Evolutionary conservation across 768 basidiomycete species (phyloP).

Genomic region (Russula dissimulans): DNA sequence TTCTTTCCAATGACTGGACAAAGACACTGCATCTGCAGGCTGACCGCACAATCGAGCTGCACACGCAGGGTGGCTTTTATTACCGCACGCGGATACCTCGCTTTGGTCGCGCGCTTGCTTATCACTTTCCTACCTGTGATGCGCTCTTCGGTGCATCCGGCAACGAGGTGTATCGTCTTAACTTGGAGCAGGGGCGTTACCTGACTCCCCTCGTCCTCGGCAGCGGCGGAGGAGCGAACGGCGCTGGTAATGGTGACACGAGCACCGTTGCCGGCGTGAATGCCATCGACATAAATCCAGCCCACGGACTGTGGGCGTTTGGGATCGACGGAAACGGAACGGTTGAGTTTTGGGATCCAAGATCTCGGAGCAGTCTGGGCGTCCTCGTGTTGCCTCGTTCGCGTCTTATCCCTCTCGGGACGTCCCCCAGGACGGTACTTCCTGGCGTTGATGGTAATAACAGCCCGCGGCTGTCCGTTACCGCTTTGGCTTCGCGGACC

Average conservation of each 20-base stretch:
- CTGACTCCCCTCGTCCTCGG: slow-evolving; percentile 67
- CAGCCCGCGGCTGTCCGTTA: slow-evolving; percentile 46
- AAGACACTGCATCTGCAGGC: slow-evolving; percentile 95
- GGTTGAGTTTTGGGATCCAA: slow-evolving; percentile 94
- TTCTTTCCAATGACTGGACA: slow-evolving; percentile 97
- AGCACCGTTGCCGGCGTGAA: slow-evolving; percentile 77
- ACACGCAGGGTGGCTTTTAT: slow-evolving; percentile 89
- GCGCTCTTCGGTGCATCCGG: slow-evolving; percentile 79
- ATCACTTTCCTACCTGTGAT: slow-evolving; percentile 92
- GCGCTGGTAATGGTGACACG: slow-evolving; percentile 32
- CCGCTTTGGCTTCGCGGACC: slow-evolving; percentile 72
- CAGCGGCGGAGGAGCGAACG: not conserved
- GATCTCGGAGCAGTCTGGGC: slow-evolving; percentile 71
- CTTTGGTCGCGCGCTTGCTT: slow-evolving; percentile 85
- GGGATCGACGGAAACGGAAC: slow-evolving; percentile 81
- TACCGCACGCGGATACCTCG: slow-evolving; percentile 90
- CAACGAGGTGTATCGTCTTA: slow-evolving; percentile 83
- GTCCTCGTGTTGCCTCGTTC: slow-evolving; percentile 50
- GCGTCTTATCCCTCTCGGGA: slow-evolving; percentile 38
- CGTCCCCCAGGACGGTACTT: slow-evolving; percentile 25
- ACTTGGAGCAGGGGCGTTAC: slow-evolving; percentile 91
- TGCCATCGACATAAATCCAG: slow-evolving; percentile 83
- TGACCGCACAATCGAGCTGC: slow-evolving; percentile 89
- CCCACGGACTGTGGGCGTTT: slow-evolving; percentile 83
- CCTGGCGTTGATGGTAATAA: slow-evolving; percentile 31